Evolutionary conservation across 2,329 filamentous ascomycete genomes (phyloP), one percentile per base, ranked within the genome.

Genomic region (Verticillium nubilum): DNA sequence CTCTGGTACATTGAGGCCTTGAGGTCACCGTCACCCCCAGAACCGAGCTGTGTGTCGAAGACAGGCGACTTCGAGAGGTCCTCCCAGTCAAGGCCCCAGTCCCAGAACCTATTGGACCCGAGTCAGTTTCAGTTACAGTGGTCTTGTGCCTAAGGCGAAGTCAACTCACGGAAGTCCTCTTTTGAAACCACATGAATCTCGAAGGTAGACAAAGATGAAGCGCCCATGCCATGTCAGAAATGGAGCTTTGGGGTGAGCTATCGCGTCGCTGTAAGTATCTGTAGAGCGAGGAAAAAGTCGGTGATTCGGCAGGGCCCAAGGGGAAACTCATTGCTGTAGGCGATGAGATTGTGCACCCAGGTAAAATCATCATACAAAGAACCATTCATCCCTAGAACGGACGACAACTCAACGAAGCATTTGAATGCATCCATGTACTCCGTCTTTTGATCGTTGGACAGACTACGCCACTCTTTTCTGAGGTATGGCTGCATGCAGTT

Each of bases 41-140:
- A 65, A 17, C 63, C 63, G 3, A 52, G 52, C 2, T 42, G n/a
- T 53, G 54, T 56, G 57, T 60, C 58, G 47, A 60, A 65, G 13
- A 65, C 61, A 2, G 63, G 60, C 17, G 63, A 65, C 25, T 50
- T 58, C 23, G 60, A 56, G 4, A 62, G 56, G 25, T 65, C 35
- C 37, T 61, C 60, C 62, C 62, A 64, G 57, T 65, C 63, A 2
- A 64, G 60, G 15, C 56, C 60, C 63, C 63, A 65, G 47, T 63
- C 58, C 60, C 58, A 62, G 57, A 62, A 61, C 12, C 58, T 59
- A 54, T 25, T 1, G 6, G n/a, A n/a, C n/a, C n/a, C 23, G 10
- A 15, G 35, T 26, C 3, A 23, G 29, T 13, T 6, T 31, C 5
- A 31, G 29, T 17, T 17, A 17, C 33, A 17, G 13, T 6, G 2